Conservation (phyloP, 805 yeast species). For the Alloascoidea africana region DNA sequence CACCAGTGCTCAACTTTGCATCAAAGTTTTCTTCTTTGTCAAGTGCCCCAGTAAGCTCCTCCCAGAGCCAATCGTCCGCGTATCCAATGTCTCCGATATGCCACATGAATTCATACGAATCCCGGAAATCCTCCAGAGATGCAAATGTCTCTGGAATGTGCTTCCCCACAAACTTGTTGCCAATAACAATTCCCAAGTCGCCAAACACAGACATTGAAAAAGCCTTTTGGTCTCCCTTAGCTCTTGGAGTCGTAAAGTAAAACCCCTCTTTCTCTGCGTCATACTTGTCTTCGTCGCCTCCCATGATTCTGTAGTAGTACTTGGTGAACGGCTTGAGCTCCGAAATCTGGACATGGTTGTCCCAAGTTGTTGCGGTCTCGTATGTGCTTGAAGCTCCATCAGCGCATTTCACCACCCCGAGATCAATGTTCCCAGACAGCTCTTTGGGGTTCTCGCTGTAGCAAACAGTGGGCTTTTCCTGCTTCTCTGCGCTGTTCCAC, state of each 20-base stretch:
- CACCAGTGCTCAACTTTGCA: background rate
- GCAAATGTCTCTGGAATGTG: too few relatives aligned
- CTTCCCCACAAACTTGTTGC: too few relatives aligned
- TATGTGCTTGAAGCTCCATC: conserved; percentile 3
- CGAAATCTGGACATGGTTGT: conserved; percentile 2
- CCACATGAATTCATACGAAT: too few relatives aligned
- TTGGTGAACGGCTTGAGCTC: conserved; percentile 1
- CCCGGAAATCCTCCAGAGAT: too few relatives aligned
- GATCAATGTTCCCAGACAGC: too few relatives aligned
- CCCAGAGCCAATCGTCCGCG: conserved; percentile 18
- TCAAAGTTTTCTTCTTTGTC: too few relatives aligned
- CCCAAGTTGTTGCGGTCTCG: conserved; percentile 2
- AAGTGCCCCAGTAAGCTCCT: too few relatives aligned
- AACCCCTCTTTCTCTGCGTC: conserved; percentile 4
- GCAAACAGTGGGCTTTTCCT: conserved; percentile 2
- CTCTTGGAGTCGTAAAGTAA: conserved; percentile 9
- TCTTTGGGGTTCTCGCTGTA: too few relatives aligned
- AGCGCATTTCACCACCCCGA: too few relatives aligned
- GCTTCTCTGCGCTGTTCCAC: conserved; percentile 3
- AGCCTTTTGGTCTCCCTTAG: conserved; percentile 8
- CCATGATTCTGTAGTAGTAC: conserved; percentile 4
- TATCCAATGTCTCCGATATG: conserved; percentile 18
- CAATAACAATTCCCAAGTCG: too few relatives aligned
- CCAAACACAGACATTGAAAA: too few relatives aligned
- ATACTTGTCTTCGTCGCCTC: too few relatives aligned